Evolutionary conservation across 2,329 filamentous ascomycete species (phyloP).

Genomic region (Colletotrichum abscissum): DNA sequence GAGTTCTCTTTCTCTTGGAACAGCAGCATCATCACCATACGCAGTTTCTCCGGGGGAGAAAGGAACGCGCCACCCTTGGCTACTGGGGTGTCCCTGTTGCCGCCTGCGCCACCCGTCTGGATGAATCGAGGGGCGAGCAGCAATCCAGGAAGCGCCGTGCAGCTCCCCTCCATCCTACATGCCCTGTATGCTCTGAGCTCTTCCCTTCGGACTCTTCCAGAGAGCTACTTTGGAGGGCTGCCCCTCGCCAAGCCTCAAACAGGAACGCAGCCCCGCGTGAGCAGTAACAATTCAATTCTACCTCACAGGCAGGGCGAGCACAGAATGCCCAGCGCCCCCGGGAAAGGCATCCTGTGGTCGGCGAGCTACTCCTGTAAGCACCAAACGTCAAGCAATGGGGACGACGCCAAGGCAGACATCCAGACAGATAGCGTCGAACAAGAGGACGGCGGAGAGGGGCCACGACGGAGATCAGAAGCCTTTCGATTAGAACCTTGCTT

Average conservation of each 20-base stretch:
- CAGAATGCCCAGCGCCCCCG: neutral
- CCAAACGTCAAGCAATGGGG: neutral
- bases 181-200: no score
- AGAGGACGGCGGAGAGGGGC: neutral
- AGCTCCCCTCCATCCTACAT: no score
- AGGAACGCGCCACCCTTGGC: neutral
- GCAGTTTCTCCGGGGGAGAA: neutral
- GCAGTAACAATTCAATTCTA: neutral
- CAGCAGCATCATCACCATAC: conserved; percentile 22
- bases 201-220: neutral
- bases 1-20: conserved; percentile 19
- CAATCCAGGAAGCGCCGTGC: no score
- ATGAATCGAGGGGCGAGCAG: neutral
- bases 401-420: conserved; percentile 7
- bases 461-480: neutral
- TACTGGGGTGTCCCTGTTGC: conserved; percentile 7
- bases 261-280: neutral
- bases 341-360: neutral
- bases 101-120: conserved; percentile 27
- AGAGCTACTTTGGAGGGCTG: neutral
- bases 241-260: conserved; percentile 3
- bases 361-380: neutral
- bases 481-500: neutral
- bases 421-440: neutral
- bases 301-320: neutral